These are phyloP conservation scores for slime mould (Dictyostelium discoideum) DNA, from an alignment of 78 protist species.

Conservation along the genomic window dicty_2.7 NC_007091.3:3835001-3835500, in stretches of 20 bases:
- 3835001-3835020: constrained; percentile 1
- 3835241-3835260: constrained; percentile 65
- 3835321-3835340: too few species aligned
- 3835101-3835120: constrained; percentile 67
- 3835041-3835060: background rate
- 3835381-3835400: constrained; percentile 69
- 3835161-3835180: constrained; percentile 62
- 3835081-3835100: background rate
- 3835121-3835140: constrained; percentile 38
- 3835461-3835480: constrained; percentile 38
- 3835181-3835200: constrained; percentile 54
- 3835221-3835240: constrained; percentile 12
- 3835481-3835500: constrained; percentile 53
- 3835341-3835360: too few species aligned
- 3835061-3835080: background rate
- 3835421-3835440: constrained; percentile 53
- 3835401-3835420: background rate
- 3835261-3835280: constrained; percentile 48
- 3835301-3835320: background rate
- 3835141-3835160: constrained; percentile 65
- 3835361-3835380: background rate
- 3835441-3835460: constrained; percentile 60
- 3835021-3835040: background rate
- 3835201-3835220: constrained; percentile 62
- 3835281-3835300: background rate